Percentiles rank a stretch among this genome's conserved stretches.
phyloP scores from a whole-genome alignment of 495 filamentous ascomycete genomes.

The Penicillium canariense region DNA sequence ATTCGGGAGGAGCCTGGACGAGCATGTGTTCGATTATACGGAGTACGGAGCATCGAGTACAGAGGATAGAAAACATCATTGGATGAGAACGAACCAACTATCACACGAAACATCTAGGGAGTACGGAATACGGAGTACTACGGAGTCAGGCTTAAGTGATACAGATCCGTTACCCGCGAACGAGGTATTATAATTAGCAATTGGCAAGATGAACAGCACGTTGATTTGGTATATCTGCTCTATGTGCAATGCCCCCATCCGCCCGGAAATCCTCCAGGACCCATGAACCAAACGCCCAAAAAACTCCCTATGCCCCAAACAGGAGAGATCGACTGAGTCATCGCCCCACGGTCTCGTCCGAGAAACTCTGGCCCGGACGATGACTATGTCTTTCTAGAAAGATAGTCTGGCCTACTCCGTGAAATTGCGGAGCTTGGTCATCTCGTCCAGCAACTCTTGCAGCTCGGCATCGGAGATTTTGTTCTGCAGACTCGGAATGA shows the following conservation, averaged over 20 bases:
- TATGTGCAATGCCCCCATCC: slow-evolving; percentile 1
- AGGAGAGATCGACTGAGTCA: not conserved
- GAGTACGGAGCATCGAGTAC: too few species aligned
- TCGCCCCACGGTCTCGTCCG: not conserved
- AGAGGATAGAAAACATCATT: not conserved
- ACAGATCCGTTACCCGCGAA: too few species aligned
- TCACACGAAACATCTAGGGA: not conserved
- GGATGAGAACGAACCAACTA: too few species aligned
- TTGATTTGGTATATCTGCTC: slow-evolving; percentile 2
- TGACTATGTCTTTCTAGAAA: too few species aligned
- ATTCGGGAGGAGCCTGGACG: slow-evolving; percentile 1
- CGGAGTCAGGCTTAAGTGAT: too few species aligned
- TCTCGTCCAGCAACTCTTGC: slow-evolving; percentile 83
- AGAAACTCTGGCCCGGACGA: not conserved
- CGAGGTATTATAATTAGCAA: not conserved
- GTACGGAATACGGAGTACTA: too few species aligned
- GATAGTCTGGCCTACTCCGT: slow-evolving; percentile 37
- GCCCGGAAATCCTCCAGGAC: slow-evolving; percentile 15
- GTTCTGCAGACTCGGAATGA: slow-evolving; percentile 84
- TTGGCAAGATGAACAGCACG: not conserved
- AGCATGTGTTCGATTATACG: not conserved
- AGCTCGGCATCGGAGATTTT: slow-evolving; percentile 88
- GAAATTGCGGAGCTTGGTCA: slow-evolving; percentile 70
- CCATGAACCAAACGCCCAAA: slow-evolving; percentile 8
- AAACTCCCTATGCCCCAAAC: slow-evolving; percentile 9